Percentiles rank a stretch among this genome's conserved stretches.
phyloP scores from a whole-genome alignment of 352 stramenopile species.

The Aphanomyces euteiches region DNA sequence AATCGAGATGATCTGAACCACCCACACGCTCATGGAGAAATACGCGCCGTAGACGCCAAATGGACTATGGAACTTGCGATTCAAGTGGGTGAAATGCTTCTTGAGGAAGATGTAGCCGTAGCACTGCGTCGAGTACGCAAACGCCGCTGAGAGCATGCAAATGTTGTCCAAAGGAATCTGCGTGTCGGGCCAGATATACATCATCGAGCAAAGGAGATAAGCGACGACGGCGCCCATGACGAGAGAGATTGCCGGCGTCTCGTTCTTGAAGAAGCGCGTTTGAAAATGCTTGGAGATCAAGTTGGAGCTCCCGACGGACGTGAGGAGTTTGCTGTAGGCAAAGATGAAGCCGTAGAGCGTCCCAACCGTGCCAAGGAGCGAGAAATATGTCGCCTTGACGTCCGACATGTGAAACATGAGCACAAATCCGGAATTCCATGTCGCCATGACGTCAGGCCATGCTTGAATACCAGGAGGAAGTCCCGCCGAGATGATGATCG shows the following conservation, averaged over 20 bases:
- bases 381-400: constrained; percentile 34
- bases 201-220: constrained; percentile 29
- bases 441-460: background rate
- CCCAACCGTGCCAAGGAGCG: constrained; percentile 41
- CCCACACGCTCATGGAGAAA: constrained; percentile 31
- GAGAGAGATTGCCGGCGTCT: background rate
- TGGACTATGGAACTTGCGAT: constrained; percentile 37
- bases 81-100: constrained; percentile 44
- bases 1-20: constrained; percentile 22
- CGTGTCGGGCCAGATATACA: constrained; percentile 24
- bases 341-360: constrained; percentile 53
- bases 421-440: constrained; percentile 30
- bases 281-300: constrained; percentile 35
- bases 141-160: constrained; percentile 29
- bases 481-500: constrained; percentile 41
- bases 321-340: constrained; percentile 51
- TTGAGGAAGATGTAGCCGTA: constrained; percentile 36
- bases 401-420: constrained; percentile 35
- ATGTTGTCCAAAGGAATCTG: constrained; percentile 10
- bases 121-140: constrained; percentile 33
- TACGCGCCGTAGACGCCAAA: constrained; percentile 32
- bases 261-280: background rate
- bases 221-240: background rate
- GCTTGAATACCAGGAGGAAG: constrained; percentile 27
- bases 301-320: constrained; percentile 41